phyloP scores from a whole-genome alignment of 352 stramenopile species.

The Globisporangium ultimum region DNA sequence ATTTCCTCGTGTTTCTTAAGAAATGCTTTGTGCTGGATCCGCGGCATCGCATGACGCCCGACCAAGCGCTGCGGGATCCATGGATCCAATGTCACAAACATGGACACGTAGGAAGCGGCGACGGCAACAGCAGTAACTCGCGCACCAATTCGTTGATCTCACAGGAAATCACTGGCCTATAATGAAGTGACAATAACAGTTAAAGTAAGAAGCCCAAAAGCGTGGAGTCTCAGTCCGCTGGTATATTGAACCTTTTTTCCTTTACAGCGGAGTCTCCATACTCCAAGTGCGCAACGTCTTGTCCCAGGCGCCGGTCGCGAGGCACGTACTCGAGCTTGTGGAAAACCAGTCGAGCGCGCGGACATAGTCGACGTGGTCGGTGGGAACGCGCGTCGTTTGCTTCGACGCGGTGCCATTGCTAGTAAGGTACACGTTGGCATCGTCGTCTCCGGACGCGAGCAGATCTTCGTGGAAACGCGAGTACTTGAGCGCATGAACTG shows the following conservation, averaged over 20 bases:
- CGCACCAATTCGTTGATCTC: neutral
- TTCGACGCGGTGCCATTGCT: constrained; percentile 23
- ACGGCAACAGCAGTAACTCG: neutral
- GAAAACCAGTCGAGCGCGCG: constrained; percentile 62
- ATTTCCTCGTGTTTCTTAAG: constrained; percentile 56
- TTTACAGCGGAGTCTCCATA: constrained; percentile 17
- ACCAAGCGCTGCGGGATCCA: constrained; percentile 52
- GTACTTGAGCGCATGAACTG: constrained; percentile 66
- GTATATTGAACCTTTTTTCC: neutral
- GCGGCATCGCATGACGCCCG: constrained; percentile 46
- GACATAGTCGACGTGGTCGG: constrained; percentile 66
- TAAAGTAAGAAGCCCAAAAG: neutral
- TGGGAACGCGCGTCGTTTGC: constrained; percentile 12
- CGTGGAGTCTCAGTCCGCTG: neutral
- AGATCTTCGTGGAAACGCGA: constrained; percentile 55
- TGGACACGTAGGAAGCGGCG: neutral
- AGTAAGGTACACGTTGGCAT: constrained; percentile 41
- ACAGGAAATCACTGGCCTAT: neutral
- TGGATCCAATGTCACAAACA: constrained; percentile 30
- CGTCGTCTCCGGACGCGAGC: constrained; percentile 62
- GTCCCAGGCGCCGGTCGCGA: constrained; percentile 65
- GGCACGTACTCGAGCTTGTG: constrained; percentile 17
- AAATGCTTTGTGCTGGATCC: constrained; percentile 76
- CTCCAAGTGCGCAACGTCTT: constrained; percentile 51
- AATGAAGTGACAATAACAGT: neutral